Conservation (phyloP, 495 filamentous ascomycete species). For the Penicillium waksmanii region DNA sequence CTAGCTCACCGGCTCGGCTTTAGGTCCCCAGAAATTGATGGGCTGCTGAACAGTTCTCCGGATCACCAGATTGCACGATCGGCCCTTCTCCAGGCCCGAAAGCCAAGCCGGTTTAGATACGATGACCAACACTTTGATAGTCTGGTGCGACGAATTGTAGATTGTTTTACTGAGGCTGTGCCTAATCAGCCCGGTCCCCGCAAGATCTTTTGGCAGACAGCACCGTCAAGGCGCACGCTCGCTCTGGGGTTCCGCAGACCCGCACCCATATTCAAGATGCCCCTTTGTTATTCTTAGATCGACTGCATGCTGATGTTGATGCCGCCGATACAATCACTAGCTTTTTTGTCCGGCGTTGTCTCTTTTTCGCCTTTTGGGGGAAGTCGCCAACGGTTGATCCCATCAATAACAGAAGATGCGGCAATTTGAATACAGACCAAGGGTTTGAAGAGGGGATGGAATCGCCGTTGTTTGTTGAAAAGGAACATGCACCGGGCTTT, state of each 20-base stretch:
- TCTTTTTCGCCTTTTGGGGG: conserved; percentile 28
- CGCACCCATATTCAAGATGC: conserved; percentile 25
- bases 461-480: neutral
- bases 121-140: conserved; percentile 2
- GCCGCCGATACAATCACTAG: conserved; percentile 28
- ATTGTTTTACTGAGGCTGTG: conserved; percentile 32
- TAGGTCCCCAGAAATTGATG: conserved; percentile 2
- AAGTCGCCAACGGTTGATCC: neutral
- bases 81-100: conserved; percentile 5
- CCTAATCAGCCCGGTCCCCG: conserved; percentile 10
- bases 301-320: conserved; percentile 25
- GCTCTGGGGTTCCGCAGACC: conserved; percentile 25
- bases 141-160: conserved; percentile 22
- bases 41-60: neutral
- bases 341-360: conserved; percentile 34
- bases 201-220: conserved; percentile 13
- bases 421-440: too few relatives aligned
- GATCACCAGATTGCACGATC: conserved; percentile 11
- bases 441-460: too few relatives aligned
- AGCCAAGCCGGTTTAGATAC: conserved; percentile 6
- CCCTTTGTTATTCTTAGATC: conserved; percentile 32
- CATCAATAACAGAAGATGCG: too few relatives aligned
- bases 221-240: conserved; percentile 17
- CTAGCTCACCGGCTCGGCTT: conserved; percentile 8
- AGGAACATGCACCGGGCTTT: neutral